Evolutionary conservation across 2,329 filamentous ascomycete genomes (phyloP), one percentile per base, ranked within the genome.

Genomic region (Exophiala mesophila): DNA sequence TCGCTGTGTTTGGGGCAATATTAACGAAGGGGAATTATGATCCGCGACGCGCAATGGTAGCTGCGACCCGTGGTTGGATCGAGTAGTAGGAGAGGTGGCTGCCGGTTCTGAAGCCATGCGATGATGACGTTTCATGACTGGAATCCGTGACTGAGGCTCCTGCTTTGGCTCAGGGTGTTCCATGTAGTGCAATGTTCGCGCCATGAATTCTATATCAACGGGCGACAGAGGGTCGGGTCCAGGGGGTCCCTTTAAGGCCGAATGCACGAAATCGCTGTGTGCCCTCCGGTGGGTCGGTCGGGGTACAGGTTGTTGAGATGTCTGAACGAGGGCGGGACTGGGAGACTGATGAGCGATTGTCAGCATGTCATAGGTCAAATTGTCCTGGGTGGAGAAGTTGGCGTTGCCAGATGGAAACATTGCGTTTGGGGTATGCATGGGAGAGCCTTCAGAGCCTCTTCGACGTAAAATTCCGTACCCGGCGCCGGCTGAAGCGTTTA

Each of bases 381-480:
- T n/a, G n/a, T n/a, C n/a, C n/a, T n/a, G n/a, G n/a, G n/a, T n/a
- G 24, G 35, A 26, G 13, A 39, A 32, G 10, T 20, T 35, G n/a
- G 47, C 18, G n/a, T 39, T 26, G 5, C 15, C 44, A n/a, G 44
- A 36, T 8, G 61, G 48, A 48, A 66, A 62, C 43, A 65, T 64
- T 8, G 68, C 61, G 45, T 64, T 68, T 45, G 73, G 64, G 53
- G 72, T 74, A 49, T 74, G 71, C 51, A 84, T 64, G 58, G 74
- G 80, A 17, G 54, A 56, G n/a, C 84, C 82, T 57, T 89, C 85
- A 31, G 84, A 86, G 16, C 81, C 82, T 62, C 82, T 74, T 50
- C 82, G 71, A 46, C 71, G 69, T 37, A 73, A 67, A 50, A 84
- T 83, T 38, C 81, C 82, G 64, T 78, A 80, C 4, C 78, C 80